Evolutionary conservation across 1,284 basidiomycete genomes (phyloP), one percentile per base, ranked within the genome.

Genomic region (Puccinia polysora): DNA sequence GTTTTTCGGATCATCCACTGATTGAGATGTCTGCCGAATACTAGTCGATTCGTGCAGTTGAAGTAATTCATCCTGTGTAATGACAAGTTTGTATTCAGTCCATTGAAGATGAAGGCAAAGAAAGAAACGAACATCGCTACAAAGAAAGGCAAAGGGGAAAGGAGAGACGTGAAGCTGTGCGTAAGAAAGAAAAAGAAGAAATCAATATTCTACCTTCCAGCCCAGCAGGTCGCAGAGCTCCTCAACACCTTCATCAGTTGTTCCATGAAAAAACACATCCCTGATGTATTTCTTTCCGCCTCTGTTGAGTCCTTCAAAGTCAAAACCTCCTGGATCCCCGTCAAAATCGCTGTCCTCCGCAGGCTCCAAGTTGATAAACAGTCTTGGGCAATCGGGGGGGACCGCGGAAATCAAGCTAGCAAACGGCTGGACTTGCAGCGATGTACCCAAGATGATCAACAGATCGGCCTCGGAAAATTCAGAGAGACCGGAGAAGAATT

Each of bases 381-480:
- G 36, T 0, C 84, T 78, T 0, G 84, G 84, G 32, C 80, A 82
- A 10, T 70, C 32, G 2, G 74, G 34, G 0, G 79, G 76, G 4
- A 84, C 84, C 10, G 78, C 76, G 72, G 82, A 77, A 20, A 84
- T 79, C 1, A 85, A 78, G 0, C 80, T 80, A 1, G 84, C 84
- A 75, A 85, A 85, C 1, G 84, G 84, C 28, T 84, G 81, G 1
- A 84, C 84, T 4, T 86, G 87, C 30, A 95, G 84, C 1, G 91
- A 95, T 0, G 95, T 97, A 30, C 95, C 95, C 75, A 97, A 87
- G 34, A 97, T 86, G 75, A 97, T 87, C 20, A 97, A 84, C 10
- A 97, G 83, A 79, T 97, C 91, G 1, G 90, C 90, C 23, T 77
- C 47, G 2, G 83, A 77, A 30, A 83, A 81, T 47, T 83, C 82